These are phyloP conservation scores for Sclerotiophoma versabilis DNA, from an alignment of 2,329 filamentous ascomycete genomes.

Conservation along the genomic window DNA sequence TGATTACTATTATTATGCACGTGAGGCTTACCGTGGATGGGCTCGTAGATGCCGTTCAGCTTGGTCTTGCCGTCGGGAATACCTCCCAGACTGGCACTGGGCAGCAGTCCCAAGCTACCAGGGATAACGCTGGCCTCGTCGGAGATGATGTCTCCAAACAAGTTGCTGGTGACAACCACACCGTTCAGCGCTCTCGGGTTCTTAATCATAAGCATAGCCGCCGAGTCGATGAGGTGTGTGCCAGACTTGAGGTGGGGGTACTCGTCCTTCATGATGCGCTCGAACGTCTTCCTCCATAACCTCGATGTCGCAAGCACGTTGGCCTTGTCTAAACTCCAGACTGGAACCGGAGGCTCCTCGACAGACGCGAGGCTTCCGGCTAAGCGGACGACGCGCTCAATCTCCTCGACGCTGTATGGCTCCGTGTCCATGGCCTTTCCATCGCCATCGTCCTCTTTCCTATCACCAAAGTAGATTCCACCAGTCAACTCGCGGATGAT, in stretches of 20 bases:
- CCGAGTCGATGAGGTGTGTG: conserved; percentile 93
- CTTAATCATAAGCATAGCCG: conserved; percentile 98
- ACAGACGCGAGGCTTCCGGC: conserved; percentile 82
- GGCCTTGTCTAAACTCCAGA: conserved; percentile 93
- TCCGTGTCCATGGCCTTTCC: conserved; percentile 83
- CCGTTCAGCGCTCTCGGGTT: conserved; percentile 88
- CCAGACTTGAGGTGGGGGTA: conserved; percentile 85
- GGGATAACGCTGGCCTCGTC: conserved; percentile 96
- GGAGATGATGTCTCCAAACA: conserved; percentile 95
- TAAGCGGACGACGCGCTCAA: conserved; percentile 85
- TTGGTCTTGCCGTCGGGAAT: conserved; percentile 84
- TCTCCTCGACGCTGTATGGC: conserved; percentile 82
- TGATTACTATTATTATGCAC: not conserved
- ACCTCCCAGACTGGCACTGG: conserved; percentile 84
- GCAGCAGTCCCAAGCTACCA: conserved; percentile 85
- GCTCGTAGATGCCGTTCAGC: conserved; percentile 96
- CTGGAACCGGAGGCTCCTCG: conserved; percentile 75
- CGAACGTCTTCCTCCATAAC: conserved; percentile 87
- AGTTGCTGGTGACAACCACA: conserved; percentile 88
- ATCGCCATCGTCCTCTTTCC: conserved; percentile 79
- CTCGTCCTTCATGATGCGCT: conserved; percentile 83
- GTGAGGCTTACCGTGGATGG: conserved; percentile 78
- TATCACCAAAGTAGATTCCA: conserved; percentile 94
- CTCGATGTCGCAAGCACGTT: conserved; percentile 92
- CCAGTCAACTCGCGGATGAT: conserved; percentile 91